Conservation (phyloP, 1,284 basidiomycete species). For the Rhodotorula sp. region DNA sequence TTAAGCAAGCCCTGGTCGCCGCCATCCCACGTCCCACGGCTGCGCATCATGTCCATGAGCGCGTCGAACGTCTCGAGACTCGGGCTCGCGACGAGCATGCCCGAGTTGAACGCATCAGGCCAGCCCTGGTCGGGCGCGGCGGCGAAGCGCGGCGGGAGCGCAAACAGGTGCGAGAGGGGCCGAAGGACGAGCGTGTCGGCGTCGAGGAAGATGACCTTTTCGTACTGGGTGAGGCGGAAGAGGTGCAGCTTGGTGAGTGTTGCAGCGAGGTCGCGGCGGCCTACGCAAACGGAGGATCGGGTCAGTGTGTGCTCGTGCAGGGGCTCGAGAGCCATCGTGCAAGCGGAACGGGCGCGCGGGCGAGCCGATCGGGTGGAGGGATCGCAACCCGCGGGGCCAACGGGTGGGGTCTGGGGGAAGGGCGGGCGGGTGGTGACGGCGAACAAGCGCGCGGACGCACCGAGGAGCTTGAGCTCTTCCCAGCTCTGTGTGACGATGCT, state of each 20-base stretch:
- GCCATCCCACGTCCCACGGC: slow-evolving; percentile 90
- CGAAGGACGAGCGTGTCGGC: slow-evolving; percentile 90
- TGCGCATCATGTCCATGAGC: slow-evolving; percentile 67
- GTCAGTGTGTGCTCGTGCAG: slow-evolving; percentile 5
- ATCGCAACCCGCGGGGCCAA: not conserved
- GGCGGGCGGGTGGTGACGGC: slow-evolving; percentile 2
- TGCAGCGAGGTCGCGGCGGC: slow-evolving; percentile 85
- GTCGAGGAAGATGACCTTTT: slow-evolving; percentile 91
- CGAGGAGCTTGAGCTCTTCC: slow-evolving; percentile 73
- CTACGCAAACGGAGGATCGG: slow-evolving; percentile 48
- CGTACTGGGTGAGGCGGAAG: slow-evolving; percentile 84
- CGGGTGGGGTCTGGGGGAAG: not conserved
- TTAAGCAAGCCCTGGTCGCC: slow-evolving; percentile 96
- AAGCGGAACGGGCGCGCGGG: not conserved
- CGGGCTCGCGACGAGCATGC: slow-evolving; percentile 84
- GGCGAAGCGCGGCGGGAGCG: slow-evolving; percentile 64
- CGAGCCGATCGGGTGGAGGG: not conserved
- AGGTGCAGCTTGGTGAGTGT: slow-evolving; percentile 94
- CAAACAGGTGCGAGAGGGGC: slow-evolving; percentile 85
- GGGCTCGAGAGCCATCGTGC: not conserved
- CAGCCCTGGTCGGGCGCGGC: slow-evolving; percentile 95
- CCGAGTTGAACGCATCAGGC: slow-evolving; percentile 99
- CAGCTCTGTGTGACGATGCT: slow-evolving; percentile 65
- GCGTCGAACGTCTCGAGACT: slow-evolving; percentile 77
- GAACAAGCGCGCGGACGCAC: slow-evolving; percentile 61